Percentiles rank a stretch among this genome's conserved stretches.
Evolutionary conservation across 2,329 filamentous ascomycete species (phyloP).

Genomic region (Dactylella cylindrospora): DNA sequence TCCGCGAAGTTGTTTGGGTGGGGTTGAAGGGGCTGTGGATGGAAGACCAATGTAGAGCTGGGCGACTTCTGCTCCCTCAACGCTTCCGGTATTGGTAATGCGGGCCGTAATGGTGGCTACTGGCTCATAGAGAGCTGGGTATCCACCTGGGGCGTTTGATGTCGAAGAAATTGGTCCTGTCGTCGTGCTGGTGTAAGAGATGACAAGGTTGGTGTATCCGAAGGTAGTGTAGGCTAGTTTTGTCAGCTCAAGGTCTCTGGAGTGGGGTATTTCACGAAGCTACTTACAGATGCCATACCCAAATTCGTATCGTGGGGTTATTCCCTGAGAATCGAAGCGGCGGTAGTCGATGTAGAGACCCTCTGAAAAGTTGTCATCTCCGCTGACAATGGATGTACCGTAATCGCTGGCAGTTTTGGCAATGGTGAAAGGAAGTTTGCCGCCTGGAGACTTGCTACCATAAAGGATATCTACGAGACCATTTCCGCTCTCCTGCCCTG

Average conservation of each 20-base stretch:
- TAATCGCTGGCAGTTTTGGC: slow-evolving; percentile 68
- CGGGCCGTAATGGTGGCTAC: slow-evolving; percentile 57
- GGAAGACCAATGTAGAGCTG: slow-evolving; percentile 62
- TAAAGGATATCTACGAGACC: slow-evolving; percentile 80
- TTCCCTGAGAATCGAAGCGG: slow-evolving; percentile 60
- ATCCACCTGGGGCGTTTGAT: slow-evolving; percentile 57
- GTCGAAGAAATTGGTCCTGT: slow-evolving; percentile 33
- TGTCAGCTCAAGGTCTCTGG: neutral
- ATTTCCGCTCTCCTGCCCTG: slow-evolving; percentile 81
- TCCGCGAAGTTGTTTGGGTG: slow-evolving; percentile 61
- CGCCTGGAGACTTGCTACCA: slow-evolving; percentile 74
- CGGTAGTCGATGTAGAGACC: slow-evolving; percentile 68
- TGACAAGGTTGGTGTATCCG: slow-evolving; percentile 54
- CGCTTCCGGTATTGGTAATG: slow-evolving; percentile 64
- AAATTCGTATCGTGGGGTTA: slow-evolving; percentile 64
- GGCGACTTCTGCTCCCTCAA: slow-evolving; percentile 60
- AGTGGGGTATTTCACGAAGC: slow-evolving; percentile 46
- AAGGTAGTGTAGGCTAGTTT: slow-evolving; percentile 60
- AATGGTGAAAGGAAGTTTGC: slow-evolving; percentile 78
- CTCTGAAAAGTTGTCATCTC: slow-evolving; percentile 62
- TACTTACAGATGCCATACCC: slow-evolving; percentile 60
- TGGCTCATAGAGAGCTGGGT: slow-evolving; percentile 65
- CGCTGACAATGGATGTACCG: slow-evolving; percentile 62
- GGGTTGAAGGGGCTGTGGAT: slow-evolving; percentile 59
- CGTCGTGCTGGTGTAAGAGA: slow-evolving; percentile 49